These are phyloP conservation scores for Thielaviopsis punctulata DNA, from an alignment of 2,329 filamentous ascomycete genomes.

Conservation along the genomic window DNA sequence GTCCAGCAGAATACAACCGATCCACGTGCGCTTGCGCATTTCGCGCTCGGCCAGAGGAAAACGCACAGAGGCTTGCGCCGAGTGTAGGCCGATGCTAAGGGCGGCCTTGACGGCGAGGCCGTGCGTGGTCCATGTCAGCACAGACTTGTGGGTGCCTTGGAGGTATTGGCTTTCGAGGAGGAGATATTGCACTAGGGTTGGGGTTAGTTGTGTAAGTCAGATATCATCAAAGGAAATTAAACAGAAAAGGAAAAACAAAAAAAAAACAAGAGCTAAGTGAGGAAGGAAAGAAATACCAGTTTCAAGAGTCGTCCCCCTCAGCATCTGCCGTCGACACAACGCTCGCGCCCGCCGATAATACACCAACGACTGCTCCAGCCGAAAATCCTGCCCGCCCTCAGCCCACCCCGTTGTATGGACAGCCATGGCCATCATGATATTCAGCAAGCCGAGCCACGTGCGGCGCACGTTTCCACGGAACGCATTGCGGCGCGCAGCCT, in stretches of 20 bases:
- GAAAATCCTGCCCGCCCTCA: background rate
- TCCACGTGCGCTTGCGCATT: background rate
- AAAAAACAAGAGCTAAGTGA: too few species aligned
- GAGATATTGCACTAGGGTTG: conserved; percentile 17
- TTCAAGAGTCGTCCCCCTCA: too few species aligned
- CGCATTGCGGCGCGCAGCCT: background rate
- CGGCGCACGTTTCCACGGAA: conserved; percentile 20
- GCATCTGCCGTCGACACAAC: too few species aligned
- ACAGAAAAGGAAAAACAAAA: too few species aligned
- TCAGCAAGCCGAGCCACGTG: conserved; percentile 33
- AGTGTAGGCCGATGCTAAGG: conserved; percentile 20
- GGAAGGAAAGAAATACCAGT: too few species aligned
- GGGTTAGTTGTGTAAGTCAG: too few species aligned
- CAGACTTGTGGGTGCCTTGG: conserved; percentile 20
- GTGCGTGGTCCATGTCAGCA: conserved; percentile 19
- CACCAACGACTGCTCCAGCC: background rate
- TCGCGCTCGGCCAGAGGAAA: background rate
- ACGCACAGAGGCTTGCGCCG: background rate
- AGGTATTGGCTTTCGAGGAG: conserved; percentile 19
- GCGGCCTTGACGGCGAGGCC: conserved; percentile 18
- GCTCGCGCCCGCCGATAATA: background rate
- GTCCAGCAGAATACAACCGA: conserved; percentile 3
- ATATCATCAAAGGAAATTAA: conserved; percentile 19
- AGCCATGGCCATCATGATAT: conserved; percentile 27
- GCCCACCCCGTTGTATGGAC: background rate